Base-by-base conservation (phyloP, 1,284 basidiomycete species). In the Apiotrichum siamense region DNA sequence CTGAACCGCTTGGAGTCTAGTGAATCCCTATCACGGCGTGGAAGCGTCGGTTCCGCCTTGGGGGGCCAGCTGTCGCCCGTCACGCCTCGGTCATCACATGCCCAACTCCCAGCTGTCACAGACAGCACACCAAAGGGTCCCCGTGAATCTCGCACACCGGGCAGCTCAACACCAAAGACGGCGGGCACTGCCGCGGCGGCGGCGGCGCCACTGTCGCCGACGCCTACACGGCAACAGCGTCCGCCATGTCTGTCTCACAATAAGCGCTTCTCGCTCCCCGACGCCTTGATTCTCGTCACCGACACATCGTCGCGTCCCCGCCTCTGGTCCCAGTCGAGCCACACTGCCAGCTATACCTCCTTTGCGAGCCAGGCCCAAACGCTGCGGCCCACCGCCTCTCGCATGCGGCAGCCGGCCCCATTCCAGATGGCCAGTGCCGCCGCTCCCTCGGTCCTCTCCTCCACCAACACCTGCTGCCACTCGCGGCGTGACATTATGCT, bases 131-230 rank as follows among this genome's bases (percentile, higher is more conserved):
- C 44, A 4, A 38, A 17, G 12, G 44, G 44, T 11, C 44, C 44
- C 20, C 42, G 21, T 24, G 31, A 17, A 24, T 18, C 3, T 18
- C 35, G 26, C 7, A 50, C 51, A 2, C 48, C 55, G 3, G 55
- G 51, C 10, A 57, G 55, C 45, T 44, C 35, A 2, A 57, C 55
- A 1, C 55, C 55, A 1, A 57, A 50, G 7, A 48, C n/a, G n/a
- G n/a, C n/a, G n/a, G n/a, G n/a, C n/a, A n/a, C 50, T 11, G n/a
- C 38, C 4, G 44, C 29, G 15, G 44, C 35, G 10, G 44, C 33
- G 3, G 13, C 24, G 17, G 31, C 44, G 1, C 51, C 55, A 11
- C 50, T 25, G 7, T 57, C 55, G 9, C 55, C 55, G 2, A 57
- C 55, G 15, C 55, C 55, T 3, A 53, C 47, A 11, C 51, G 51